Percentiles rank a stretch among this genome's conserved stretches.
Conservation (phyloP, 805 yeast species). For the Zygosaccharomyces rouxii region DNA sequence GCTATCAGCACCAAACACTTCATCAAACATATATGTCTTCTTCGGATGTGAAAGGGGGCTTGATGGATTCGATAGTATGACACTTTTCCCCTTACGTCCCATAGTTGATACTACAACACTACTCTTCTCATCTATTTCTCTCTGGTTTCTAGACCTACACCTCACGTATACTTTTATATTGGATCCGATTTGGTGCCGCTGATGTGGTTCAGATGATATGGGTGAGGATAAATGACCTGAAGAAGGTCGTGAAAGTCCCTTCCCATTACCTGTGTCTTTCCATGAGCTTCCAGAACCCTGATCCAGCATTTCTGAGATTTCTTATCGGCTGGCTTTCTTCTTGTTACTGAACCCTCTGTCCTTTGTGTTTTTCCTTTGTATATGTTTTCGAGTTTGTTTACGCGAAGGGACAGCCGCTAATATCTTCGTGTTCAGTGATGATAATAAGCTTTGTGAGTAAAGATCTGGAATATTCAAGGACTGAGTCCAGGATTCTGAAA, state of each 20-base stretch:
- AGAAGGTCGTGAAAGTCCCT: constrained; percentile 1
- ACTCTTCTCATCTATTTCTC: constrained; percentile 52
- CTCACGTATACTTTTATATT: constrained; percentile 55
- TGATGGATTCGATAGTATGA: constrained; percentile 37
- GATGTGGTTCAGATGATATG: not conserved
- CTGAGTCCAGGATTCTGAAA: too few species aligned
- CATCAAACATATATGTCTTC: constrained; percentile 66
- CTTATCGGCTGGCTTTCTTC: not conserved
- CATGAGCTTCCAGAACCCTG: not conserved
- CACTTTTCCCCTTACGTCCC: constrained; percentile 44
- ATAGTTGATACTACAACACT: constrained; percentile 51
- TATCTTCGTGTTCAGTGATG: not conserved
- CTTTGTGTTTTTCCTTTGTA: not conserved
- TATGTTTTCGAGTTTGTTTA: not conserved
- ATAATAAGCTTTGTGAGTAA: not conserved
- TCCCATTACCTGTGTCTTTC: not conserved
- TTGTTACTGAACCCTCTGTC: not conserved
- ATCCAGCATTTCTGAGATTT: not conserved
- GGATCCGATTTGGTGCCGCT: constrained; percentile 11
- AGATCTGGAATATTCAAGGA: not conserved
- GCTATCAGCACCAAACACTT: constrained; percentile 75
- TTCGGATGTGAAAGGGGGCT: constrained; percentile 21
- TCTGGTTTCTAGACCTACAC: constrained; percentile 51
- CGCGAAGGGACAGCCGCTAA: constrained; percentile 1
- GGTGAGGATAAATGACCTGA: constrained; percentile 4